Evolutionary conservation across 2,329 filamentous ascomycete species (phyloP), one percentile per base, ranked within the genome.

Genomic region (Hysterium pulicare): DNA sequence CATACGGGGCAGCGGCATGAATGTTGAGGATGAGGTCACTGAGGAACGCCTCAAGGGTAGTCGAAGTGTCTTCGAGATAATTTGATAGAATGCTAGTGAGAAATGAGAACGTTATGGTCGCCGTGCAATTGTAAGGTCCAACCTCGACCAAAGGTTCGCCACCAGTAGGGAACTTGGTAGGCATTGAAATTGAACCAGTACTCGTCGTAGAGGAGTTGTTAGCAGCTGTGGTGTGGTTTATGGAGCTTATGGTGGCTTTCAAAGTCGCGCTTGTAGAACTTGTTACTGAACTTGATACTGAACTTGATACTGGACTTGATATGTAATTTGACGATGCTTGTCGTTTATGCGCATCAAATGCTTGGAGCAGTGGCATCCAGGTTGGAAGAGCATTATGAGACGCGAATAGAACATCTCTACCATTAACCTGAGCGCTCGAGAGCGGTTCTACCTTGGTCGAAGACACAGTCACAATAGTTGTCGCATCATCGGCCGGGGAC

Each of bases 1-100:
- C 30, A 33, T 55, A 47, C 2, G 59, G 54, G 1, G 61, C 51
- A 4, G 81, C 78, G 17, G 74, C 75, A 64, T 84, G 81, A 5
- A 85, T 54, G 55, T 84, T 83, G 42, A 85, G 58, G 3, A 73
- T 70, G 2, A 85, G 50, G 48, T 74, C 76, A 2, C 72, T 63
- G 7, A 80, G 62, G 32, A 73, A 73, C 2, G 80, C 79, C 16
- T 73, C 74, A 24, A 82, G 62, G 5, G 76, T 77, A 24, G 75
- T 76, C 24, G 74, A 68, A 5, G 79, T 83, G 5, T 59, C 55
- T 10, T 66, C 54, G 34, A 84, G 69, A 49, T 80, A 83, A 33
- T 72, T 70, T n/a, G 66, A 54, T 6, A 84, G 55, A 11, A 82
- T 51, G 5, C 51, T 54, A 1, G 74, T 68, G 16, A 85, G 62